Conservation (phyloP, 192 early-diverging fungal species). For the Entomortierella beljakovae region DNA sequence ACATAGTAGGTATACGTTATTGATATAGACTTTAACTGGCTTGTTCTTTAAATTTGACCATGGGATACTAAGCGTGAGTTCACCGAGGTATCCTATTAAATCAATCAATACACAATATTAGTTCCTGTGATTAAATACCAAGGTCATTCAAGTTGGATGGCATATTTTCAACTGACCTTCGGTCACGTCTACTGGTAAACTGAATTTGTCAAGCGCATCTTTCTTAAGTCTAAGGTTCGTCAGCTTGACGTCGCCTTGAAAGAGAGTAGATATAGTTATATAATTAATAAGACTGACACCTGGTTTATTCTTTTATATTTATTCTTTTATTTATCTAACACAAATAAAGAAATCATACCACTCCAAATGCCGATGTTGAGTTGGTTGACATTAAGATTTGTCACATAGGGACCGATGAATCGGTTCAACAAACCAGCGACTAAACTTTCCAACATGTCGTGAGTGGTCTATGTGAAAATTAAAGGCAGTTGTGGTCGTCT, state of each 20-base stretch:
- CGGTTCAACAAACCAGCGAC: slow-evolving; percentile 82
- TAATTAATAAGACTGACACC: background rate
- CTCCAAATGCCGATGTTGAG: slow-evolving; percentile 96
- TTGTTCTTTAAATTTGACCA: slow-evolving; percentile 97
- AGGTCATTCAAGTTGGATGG: background rate
- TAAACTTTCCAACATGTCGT: slow-evolving; percentile 80
- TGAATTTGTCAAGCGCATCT: slow-evolving; percentile 94
- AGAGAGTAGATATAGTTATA: background rate
- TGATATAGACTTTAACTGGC: slow-evolving; percentile 90
- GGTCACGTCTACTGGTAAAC: slow-evolving; percentile 92
- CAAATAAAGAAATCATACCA: slow-evolving; percentile 69
- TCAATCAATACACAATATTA: background rate
- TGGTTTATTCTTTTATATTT: too few species aligned
- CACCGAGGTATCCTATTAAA: slow-evolving; percentile 86
- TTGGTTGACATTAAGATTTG: slow-evolving; percentile 94
- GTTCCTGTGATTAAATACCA: too few species aligned
- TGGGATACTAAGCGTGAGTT: slow-evolving; percentile 93
- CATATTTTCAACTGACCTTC: slow-evolving; percentile 66
- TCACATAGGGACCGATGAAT: slow-evolving; percentile 95
- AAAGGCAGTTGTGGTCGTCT: too few species aligned
- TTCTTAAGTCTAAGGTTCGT: slow-evolving; percentile 89
- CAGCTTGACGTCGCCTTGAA: slow-evolving; percentile 92
- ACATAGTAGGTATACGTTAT: slow-evolving; percentile 90
- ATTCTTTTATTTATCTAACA: too few species aligned
- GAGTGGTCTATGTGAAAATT: slow-evolving; percentile 7